phyloP scores from a whole-genome alignment of 495 filamentous ascomycete genomes.

The Neurospora intermedia region DNA sequence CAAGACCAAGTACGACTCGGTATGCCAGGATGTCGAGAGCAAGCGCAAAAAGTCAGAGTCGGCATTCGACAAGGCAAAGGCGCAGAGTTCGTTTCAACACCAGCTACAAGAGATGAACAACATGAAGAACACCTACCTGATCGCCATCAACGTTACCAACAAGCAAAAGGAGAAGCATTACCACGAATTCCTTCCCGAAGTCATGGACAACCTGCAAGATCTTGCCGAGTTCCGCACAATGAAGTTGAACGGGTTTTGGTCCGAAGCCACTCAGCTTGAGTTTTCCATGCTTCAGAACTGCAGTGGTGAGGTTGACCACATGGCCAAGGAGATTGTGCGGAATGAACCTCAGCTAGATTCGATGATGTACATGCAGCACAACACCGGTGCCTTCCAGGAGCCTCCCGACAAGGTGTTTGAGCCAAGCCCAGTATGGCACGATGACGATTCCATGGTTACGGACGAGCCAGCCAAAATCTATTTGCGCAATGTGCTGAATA shows the following conservation, averaged over 20 bases:
- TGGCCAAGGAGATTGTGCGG: constrained; percentile 71
- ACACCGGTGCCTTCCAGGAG: constrained; percentile 68
- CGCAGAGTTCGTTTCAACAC: constrained; percentile 79
- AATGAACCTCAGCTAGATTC: constrained; percentile 86
- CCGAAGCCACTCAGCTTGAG: constrained; percentile 68
- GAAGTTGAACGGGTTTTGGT: constrained; percentile 81
- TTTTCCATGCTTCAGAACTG: constrained; percentile 58
- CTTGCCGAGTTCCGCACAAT: constrained; percentile 78
- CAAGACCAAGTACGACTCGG: constrained; percentile 85
- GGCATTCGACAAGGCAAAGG: constrained; percentile 79
- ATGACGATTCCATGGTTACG: constrained; percentile 70
- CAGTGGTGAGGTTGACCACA: constrained; percentile 54
- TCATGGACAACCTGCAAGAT: constrained; percentile 84
- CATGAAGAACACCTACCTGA: constrained; percentile 94
- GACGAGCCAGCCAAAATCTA: constrained; percentile 83
- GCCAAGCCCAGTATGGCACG: constrained; percentile 94
- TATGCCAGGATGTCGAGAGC: constrained; percentile 88
- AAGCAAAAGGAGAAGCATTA: constrained; percentile 95
- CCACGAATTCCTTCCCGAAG: constrained; percentile 88
- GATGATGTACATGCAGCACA: constrained; percentile 95
- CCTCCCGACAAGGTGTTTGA: constrained; percentile 79
- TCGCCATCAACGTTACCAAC: constrained; percentile 91
- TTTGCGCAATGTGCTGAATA: constrained; percentile 80
- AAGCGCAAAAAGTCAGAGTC: constrained; percentile 89
- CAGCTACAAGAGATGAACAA: constrained; percentile 92